phyloP scores from a whole-genome alignment of 164 flowering plant genomes.

The Aristolochia contorta region DNA sequence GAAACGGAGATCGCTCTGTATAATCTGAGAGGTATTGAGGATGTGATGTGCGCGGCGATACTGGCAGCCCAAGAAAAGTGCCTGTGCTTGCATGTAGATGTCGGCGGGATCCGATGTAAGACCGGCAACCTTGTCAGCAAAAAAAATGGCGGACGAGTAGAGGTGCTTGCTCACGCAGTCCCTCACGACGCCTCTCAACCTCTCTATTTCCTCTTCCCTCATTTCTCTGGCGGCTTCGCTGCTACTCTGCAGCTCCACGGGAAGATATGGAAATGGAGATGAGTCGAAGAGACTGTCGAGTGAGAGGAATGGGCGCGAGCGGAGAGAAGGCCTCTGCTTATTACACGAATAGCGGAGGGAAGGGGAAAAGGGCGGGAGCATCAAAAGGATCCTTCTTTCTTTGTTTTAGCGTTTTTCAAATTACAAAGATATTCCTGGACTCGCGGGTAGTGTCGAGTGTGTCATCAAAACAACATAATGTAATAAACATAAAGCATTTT shows the following conservation, averaged over 20 bases:
- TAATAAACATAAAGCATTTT: too few species aligned
- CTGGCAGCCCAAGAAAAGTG: conserved; percentile 35
- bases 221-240: conserved; percentile 13
- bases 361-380: too few species aligned
- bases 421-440: too few species aligned
- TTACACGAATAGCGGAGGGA: too few species aligned
- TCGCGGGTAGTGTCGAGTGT: too few species aligned
- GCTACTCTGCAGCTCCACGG: background rate
- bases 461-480: too few species aligned
- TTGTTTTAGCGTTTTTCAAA: too few species aligned
- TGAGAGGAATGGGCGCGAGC: background rate
- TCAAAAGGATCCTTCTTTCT: too few species aligned
- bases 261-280: background rate
- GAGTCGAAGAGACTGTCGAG: background rate
- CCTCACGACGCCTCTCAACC: conserved; percentile 80
- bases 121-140: conserved; percentile 94
- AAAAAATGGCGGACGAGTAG: conserved; percentile 96
- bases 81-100: conserved; percentile 95
- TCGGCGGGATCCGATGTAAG: conserved; percentile 89
- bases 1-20: conserved; percentile 82
- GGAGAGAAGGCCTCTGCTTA: too few species aligned
- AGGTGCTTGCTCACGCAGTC: conserved; percentile 96
- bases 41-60: conserved; percentile 45
- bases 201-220: conserved; percentile 79
- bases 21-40: conserved; percentile 75